Evolutionary conservation across 1,284 basidiomycete species (phyloP).

Genomic region (Pisolithus thermaeus): DNA sequence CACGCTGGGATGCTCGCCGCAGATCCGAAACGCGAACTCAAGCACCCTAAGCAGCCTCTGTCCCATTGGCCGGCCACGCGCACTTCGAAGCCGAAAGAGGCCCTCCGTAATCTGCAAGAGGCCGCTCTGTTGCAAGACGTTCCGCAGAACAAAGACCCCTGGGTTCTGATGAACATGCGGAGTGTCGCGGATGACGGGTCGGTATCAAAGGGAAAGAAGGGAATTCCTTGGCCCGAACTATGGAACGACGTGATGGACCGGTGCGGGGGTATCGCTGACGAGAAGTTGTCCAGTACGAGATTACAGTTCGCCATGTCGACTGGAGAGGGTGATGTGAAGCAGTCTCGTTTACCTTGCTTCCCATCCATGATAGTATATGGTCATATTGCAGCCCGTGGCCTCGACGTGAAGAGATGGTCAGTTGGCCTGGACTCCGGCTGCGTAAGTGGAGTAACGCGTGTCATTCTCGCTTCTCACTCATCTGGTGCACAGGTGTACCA

Average conservation of each 20-base stretch:
- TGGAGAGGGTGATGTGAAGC: slow-evolving; percentile 11
- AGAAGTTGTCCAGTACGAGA: slow-evolving; percentile 3
- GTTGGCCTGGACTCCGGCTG: slow-evolving; percentile 82
- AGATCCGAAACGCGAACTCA: slow-evolving; percentile 49
- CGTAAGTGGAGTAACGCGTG: slow-evolving; percentile 36
- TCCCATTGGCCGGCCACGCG: slow-evolving; percentile 48
- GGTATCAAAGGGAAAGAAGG: slow-evolving; percentile 54
- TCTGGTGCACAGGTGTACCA: slow-evolving; percentile 39
- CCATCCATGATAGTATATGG: slow-evolving; percentile 81
- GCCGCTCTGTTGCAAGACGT: slow-evolving; percentile 54
- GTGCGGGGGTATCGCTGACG: slow-evolving; percentile 51
- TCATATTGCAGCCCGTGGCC: slow-evolving; percentile 68
- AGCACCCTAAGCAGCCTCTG: slow-evolving; percentile 58
- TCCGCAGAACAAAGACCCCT: slow-evolving; percentile 71
- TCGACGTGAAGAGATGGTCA: slow-evolving; percentile 75
- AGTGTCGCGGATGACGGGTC: slow-evolving; percentile 50
- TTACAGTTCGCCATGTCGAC: not conserved
- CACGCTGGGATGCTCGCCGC: slow-evolving; percentile 79
- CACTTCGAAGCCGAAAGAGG: slow-evolving; percentile 18
- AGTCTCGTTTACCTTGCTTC: slow-evolving; percentile 51
- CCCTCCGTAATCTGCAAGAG: slow-evolving; percentile 50
- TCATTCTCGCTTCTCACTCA: not conserved
- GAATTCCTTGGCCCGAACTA: slow-evolving; percentile 65
- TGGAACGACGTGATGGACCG: slow-evolving; percentile 69
- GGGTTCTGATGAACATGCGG: slow-evolving; percentile 73